These are phyloP conservation scores for Lippia alba DNA, from an alignment of 305 asterid species.

Conservation along the genomic window DNA sequence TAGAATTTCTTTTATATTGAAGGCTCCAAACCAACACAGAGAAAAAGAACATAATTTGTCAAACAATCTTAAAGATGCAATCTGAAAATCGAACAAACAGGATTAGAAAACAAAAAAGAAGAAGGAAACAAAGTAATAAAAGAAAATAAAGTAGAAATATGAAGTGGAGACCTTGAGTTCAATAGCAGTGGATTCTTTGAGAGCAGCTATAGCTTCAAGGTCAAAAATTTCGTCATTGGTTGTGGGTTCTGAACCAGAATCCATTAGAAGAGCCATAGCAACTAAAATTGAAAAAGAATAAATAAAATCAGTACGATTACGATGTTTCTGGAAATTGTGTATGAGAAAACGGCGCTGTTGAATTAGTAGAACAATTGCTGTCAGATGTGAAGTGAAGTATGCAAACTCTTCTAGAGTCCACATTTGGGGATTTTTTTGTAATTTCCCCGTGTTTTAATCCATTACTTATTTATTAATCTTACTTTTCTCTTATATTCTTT, in stretches of 20 bases:
- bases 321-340: slow-evolving; percentile 24
- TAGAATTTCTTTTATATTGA: background rate
- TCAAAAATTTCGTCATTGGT: slow-evolving; percentile 47
- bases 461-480: no score
- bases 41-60: background rate
- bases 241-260: slow-evolving; percentile 54
- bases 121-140: background rate
- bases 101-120: background rate
- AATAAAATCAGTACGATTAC: slow-evolving; percentile 19
- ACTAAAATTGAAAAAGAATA: background rate
- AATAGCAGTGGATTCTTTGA: slow-evolving; percentile 59
- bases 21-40: background rate
- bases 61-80: background rate
- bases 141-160: background rate
- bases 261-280: slow-evolving; percentile 54
- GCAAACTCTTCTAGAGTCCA: no score
- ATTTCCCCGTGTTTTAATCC: no score
- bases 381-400: background rate
- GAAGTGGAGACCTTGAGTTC: slow-evolving; percentile 58
- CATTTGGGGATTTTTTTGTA: no score
- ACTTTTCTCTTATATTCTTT: no score
- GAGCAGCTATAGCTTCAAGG: slow-evolving; percentile 60
- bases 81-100: background rate
- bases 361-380: slow-evolving; percentile 11
- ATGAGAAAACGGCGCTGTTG: background rate